phyloP scores from a whole-genome alignment of 345 rosid species.

The Linum usitatissimum region DNA sequence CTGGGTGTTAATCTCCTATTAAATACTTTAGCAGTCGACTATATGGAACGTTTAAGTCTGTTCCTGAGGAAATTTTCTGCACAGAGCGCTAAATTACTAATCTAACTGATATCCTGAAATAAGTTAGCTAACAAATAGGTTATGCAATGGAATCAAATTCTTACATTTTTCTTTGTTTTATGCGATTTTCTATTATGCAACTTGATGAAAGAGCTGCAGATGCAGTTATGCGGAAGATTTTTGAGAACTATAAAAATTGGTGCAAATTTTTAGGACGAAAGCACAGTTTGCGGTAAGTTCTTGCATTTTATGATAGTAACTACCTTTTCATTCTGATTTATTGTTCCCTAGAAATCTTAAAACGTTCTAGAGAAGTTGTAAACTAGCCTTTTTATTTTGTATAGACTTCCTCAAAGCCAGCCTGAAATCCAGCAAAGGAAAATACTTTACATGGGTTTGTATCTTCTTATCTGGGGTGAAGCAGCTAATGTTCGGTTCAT shows the following conservation, averaged over 20 bases:
- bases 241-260: conserved; percentile 87
- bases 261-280: conserved; percentile 89
- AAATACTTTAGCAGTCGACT: not conserved
- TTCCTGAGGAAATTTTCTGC: not conserved
- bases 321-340: not conserved
- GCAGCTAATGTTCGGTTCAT: conserved; percentile 92
- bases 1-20: not conserved
- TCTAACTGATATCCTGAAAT: not conserved
- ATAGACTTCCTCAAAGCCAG: conserved; percentile 85
- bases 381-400: conserved; percentile 10
- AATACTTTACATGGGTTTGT: conserved; percentile 84
- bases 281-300: conserved; percentile 75
- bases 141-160: not conserved
- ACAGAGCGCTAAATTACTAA: not conserved
- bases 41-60: not conserved
- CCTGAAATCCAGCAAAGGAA: conserved; percentile 88
- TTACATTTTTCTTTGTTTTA: not conserved
- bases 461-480: conserved; percentile 97
- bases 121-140: not conserved
- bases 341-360: conserved; percentile 5
- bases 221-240: conserved; percentile 77
- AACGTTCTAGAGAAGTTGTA: not conserved
- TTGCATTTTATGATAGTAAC: conserved; percentile 4
- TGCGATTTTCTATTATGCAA: conserved; percentile 29
- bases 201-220: conserved; percentile 96